Evolutionary conservation across 148 eudicot species (phyloP), one percentile per base, ranked within the genome.

Genomic region (Beta vulgaris): DNA sequence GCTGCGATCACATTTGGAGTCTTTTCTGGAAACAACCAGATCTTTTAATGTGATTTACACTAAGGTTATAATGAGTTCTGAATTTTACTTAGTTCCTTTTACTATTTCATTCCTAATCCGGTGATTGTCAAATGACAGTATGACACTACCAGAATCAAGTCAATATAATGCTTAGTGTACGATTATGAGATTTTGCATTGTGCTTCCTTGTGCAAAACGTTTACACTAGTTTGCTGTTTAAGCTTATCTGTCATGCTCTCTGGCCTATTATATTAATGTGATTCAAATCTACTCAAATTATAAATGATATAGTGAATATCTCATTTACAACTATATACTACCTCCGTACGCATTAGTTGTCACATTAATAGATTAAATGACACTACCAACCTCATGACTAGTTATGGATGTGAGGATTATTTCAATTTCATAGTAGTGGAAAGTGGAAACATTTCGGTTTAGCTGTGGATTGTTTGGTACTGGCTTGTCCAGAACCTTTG

Each of bases 1-100:
- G 72, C 73, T 94, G 76, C 93, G 92, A 23, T 90, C 80, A 36
- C 96, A 94, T 87, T 82, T 94, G 80, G 96, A 91, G 80, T 88
- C 97, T 34, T 94, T 94, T 84, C 82, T 94, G 61, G 97, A 94
- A 86, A 94, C 97, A 78, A 97, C 96, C 70, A 88, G 93, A 85
- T 90, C 93, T 53, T 91, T 94, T 71, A 94, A 94, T 70, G 73
- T 78, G 35, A 91, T 94, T 76, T 94, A 94, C 85, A 94, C 96
- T 75, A 94, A 94, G 98, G 98, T 91, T 71, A 36, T 58, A 7
- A 51, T 44, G 70, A 35, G 15, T 49, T 76, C 46, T 76, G n/a
- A 49, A 36, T 58, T 51, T 59, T 34, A 31, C 60, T 74, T 77
- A 19, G 35, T 57, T 53, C n/a, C n/a, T n/a, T n/a, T n/a, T n/a